A percentile compares a stretch with the other conserved stretches of the same genome.
Conservation (phyloP, 2,329 filamentous ascomycete genomes). For the Xylariaceae sp. region DNA sequence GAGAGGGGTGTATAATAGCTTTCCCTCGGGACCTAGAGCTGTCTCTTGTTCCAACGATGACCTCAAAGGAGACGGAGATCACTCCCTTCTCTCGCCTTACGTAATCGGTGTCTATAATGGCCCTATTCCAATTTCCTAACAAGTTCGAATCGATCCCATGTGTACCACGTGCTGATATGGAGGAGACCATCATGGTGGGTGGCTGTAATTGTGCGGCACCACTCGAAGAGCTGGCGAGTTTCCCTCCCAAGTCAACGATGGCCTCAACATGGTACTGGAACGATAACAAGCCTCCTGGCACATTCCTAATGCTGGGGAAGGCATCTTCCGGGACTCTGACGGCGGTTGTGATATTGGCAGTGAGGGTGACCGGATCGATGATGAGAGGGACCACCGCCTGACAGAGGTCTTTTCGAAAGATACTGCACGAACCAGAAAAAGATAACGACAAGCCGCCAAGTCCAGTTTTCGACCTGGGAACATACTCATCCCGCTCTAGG, state of each 20-base stretch:
- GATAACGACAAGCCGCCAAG: slow-evolving; percentile 82
- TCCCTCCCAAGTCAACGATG: slow-evolving; percentile 86
- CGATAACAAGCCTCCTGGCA: slow-evolving; percentile 89
- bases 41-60: slow-evolving; percentile 82
- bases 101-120: slow-evolving; percentile 81
- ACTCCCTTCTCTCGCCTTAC: slow-evolving; percentile 87
- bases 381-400: slow-evolving; percentile 87
- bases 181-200: slow-evolving; percentile 39
- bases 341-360: slow-evolving; percentile 74
- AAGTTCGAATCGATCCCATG: slow-evolving; percentile 42
- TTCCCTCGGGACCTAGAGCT: slow-evolving; percentile 42
- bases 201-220: slow-evolving; percentile 38
- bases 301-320: slow-evolving; percentile 85
- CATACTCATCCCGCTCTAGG: slow-evolving; percentile 75
- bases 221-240: slow-evolving; percentile 59
- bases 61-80: slow-evolving; percentile 80
- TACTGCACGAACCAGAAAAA: slow-evolving; percentile 78
- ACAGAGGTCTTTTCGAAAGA: slow-evolving; percentile 92
- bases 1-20: slow-evolving; percentile 24
- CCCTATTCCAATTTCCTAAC: slow-evolving; percentile 55
- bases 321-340: slow-evolving; percentile 84
- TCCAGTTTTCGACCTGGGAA: slow-evolving; percentile 81
- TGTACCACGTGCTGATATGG: slow-evolving; percentile 28
- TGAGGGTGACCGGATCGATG: slow-evolving; percentile 74
- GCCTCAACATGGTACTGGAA: slow-evolving; percentile 95